A percentile compares a stretch with the other conserved stretches of the same genome.
These are phyloP conservation scores for Tricladium varicosporioides DNA, from an alignment of 2,329 filamentous ascomycete genomes.

Conservation along the genomic window DNA sequence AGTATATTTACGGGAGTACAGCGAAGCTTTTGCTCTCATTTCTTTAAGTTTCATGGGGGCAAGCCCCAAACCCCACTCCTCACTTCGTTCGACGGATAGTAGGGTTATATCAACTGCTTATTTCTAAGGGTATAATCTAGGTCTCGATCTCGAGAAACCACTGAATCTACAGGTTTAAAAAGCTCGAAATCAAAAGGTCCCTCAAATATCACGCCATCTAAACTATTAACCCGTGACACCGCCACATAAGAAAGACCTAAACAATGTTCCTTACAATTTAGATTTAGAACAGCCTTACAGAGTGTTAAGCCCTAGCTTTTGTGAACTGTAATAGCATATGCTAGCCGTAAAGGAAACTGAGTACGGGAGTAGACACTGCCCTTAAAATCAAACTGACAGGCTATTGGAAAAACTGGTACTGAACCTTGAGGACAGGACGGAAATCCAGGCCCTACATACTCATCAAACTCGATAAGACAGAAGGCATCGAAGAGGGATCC, in stretches of 20 bases:
- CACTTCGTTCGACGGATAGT: background rate
- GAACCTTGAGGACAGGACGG: background rate
- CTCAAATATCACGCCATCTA: slow-evolving; percentile 8
- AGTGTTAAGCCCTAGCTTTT: slow-evolving; percentile 13
- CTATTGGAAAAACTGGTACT: slow-evolving; percentile 4
- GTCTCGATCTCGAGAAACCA: background rate
- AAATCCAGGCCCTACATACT: slow-evolving; percentile 7
- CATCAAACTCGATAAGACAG: slow-evolving; percentile 6
- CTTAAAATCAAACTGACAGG: slow-evolving; percentile 9
- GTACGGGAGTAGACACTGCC: slow-evolving; percentile 1
- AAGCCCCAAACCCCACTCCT: background rate
- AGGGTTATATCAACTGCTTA: background rate
- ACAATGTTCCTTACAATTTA: slow-evolving; percentile 6
- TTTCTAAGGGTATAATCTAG: background rate
- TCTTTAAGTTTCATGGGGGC: background rate
- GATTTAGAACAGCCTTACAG: slow-evolving; percentile 20
- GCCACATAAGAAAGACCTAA: slow-evolving; percentile 11
- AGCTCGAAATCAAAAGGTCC: slow-evolving; percentile 10
- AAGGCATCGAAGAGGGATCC: slow-evolving; percentile 5
- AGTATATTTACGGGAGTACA: background rate
- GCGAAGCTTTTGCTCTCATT: background rate
- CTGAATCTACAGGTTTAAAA: background rate
- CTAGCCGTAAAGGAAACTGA: slow-evolving; percentile 5
- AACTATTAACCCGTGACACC: slow-evolving; percentile 8
- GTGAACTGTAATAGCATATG: slow-evolving; percentile 11